Base-by-base conservation (phyloP, 2,329 filamentous ascomycete genomes). In the Pseudogymnoascus sp. region DNA sequence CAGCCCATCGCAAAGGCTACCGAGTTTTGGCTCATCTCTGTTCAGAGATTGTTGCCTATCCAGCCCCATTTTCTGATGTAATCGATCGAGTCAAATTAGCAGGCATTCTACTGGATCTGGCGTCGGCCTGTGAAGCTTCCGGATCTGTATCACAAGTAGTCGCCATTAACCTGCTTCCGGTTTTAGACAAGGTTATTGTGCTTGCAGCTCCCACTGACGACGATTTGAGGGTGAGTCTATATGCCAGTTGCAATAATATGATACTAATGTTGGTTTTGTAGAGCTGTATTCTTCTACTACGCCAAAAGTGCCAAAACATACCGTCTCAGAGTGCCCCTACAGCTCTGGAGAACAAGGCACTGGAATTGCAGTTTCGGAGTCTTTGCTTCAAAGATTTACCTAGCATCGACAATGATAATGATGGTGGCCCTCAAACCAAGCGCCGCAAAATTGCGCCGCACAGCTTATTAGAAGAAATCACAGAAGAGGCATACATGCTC, bases 381-480 rank as follows among this genome's bases (percentile, higher is more conserved):
- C 62, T 73, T 3, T 63, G 62, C 7, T 60, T 73, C 11, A 62
- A 53, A 12, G 50, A 53, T 36, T 28, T 36, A 7, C 12, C 44
- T 31, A 36, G 16, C 40, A 44, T 36, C 31, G 38, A 64, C n/a
- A 63, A 63, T 11, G n/a, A 40, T 16, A 6, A 6, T 21, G 63
- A 63, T 21, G 37, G 60, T 40, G 65, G 56, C 18, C 70, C 64
- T 16, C 67, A 70, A 18, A 67, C n/a, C 6, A 74, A 74, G 63
- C 70, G 61, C 7, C 42, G 61, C 69, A 73, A 63, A 70, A 73
- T 69, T 71, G n/a, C 69, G 64, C 7, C 46, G 74, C 75, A 18
- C 73, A 65, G 63, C 73, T 69, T 53, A 72, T 76, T 73, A 7
- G 71, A 74, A 36, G 67, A 73, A 21, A 69, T 80, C 31, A 72